A percentile compares a stretch with the other conserved stretches of the same genome.
Conservation (phyloP, 768 basidiomycete genomes). For the Kwoniella newhampshirensis region DNA sequence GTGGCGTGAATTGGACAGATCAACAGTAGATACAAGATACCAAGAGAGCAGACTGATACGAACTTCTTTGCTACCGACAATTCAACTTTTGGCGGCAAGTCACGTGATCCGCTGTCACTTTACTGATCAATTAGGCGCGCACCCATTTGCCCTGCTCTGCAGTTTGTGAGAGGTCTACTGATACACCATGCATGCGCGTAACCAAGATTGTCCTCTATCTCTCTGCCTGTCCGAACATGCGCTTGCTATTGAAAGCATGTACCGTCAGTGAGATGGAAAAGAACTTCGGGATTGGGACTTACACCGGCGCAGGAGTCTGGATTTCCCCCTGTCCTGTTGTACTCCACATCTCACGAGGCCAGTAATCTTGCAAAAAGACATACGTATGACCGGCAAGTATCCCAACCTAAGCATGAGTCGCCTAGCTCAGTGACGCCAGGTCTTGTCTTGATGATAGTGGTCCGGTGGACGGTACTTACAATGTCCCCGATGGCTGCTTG, state of each 20-base stretch:
- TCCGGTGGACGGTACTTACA: constrained; percentile 22
- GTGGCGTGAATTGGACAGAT: no score
- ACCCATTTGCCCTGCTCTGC: no score
- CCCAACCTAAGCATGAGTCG: constrained; percentile 36
- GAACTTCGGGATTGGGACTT: constrained; percentile 13
- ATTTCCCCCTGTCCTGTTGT: constrained; percentile 42
- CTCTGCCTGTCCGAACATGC: constrained; percentile 17
- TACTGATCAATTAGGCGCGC: no score
- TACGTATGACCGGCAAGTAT: constrained; percentile 51
- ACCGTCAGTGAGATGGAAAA: not conserved
- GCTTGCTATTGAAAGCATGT: constrained; percentile 10
- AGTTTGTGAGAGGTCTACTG: no score
- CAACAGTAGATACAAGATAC: no score
- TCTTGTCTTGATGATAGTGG: not conserved
- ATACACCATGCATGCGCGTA: constrained; percentile 13
- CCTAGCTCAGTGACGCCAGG: not conserved
- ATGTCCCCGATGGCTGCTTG: constrained; percentile 48
- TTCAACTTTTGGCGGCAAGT: constrained; percentile 23
- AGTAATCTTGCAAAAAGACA: constrained; percentile 51
- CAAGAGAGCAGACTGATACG: no score
- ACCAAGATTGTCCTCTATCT: not conserved
- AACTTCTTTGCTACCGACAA: not conserved
- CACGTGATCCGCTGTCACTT: constrained; percentile 8
- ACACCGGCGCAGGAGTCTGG: constrained; percentile 41
- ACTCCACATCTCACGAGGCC: constrained; percentile 52